These are phyloP conservation scores for Sugiyamaella mastotermitis DNA, from an alignment of 805 yeast species.

Conservation along the genomic window DNA sequence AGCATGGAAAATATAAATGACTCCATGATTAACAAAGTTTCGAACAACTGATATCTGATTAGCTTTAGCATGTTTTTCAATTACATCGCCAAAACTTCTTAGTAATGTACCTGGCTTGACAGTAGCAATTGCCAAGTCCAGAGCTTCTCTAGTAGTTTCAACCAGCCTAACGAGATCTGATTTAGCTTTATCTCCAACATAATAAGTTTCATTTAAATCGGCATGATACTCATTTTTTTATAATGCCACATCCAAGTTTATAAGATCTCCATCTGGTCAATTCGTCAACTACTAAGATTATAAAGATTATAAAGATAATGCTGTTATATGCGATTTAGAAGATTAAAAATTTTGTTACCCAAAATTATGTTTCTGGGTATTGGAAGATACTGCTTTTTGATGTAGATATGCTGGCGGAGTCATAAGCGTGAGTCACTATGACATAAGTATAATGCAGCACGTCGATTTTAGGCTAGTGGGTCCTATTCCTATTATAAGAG, in stretches of 20 bases:
- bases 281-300: no score
- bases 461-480: no score
- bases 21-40: slow-evolving; percentile 92
- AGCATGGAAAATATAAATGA: slow-evolving; percentile 79
- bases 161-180: slow-evolving; percentile 77
- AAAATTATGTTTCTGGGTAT: no score
- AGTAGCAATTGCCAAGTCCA: slow-evolving; percentile 72
- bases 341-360: no score
- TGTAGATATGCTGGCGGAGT: no score
- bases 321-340: no score
- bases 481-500: no score
- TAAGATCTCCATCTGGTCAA: slow-evolving; percentile 97
- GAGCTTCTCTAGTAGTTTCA: slow-evolving; percentile 83
- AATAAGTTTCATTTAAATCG: slow-evolving; percentile 93
- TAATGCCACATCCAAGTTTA: slow-evolving; percentile 83
- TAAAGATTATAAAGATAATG: no score
- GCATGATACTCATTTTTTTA: slow-evolving; percentile 87
- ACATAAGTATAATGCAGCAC: no score
- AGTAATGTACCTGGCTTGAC: slow-evolving; percentile 92
- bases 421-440: no score
- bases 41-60: slow-evolving; percentile 82
- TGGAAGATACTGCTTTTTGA: no score
- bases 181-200: slow-evolving; percentile 85
- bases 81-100: slow-evolving; percentile 79
- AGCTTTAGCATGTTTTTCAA: slow-evolving; percentile 77